phyloP scores from a whole-genome alignment of 495 filamentous ascomycete species.

The Talaromyces trachyspermus region DNA sequence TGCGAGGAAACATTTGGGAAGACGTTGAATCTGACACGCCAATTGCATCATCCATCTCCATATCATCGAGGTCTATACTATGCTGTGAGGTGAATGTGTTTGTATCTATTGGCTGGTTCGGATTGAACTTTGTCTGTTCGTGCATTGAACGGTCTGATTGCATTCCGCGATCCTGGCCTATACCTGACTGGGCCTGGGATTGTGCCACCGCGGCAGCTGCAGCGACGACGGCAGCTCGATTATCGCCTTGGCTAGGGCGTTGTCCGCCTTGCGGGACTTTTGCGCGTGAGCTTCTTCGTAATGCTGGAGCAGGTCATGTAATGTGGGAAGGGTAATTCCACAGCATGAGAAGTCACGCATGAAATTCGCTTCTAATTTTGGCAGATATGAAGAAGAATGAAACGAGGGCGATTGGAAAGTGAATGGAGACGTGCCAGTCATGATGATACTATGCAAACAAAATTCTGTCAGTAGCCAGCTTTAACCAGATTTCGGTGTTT shows the following conservation, averaged over 20 bases:
- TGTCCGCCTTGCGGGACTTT: constrained; percentile 50
- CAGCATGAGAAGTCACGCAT: constrained; percentile 96
- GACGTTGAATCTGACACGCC: constrained; percentile 57
- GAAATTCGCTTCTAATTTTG: constrained; percentile 94
- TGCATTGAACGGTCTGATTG: constrained; percentile 35
- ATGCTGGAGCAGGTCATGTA: constrained; percentile 92
- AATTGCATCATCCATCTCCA: constrained; percentile 90
- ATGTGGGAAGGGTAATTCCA: constrained; percentile 72
- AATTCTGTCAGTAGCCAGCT: not conserved
- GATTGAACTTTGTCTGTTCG: constrained; percentile 38
- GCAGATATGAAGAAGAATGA: constrained; percentile 95
- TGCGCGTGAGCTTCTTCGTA: constrained; percentile 90
- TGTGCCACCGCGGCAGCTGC: constrained; percentile 49
- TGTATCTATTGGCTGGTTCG: constrained; percentile 18
- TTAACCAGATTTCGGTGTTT: not conserved
- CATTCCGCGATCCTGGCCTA: constrained; percentile 27
- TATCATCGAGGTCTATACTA: constrained; percentile 72
- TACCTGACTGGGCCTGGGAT: constrained; percentile 40
- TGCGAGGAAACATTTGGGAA: constrained; percentile 51
- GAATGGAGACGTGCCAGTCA: constrained; percentile 93
- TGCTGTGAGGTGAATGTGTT: constrained; percentile 25
- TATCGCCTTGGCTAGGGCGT: constrained; percentile 46
- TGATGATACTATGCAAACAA: constrained; percentile 65
- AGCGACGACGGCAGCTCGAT: constrained; percentile 50
- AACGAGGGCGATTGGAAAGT: constrained; percentile 86